These are phyloP conservation scores for Cladochytrium tenue DNA, from an alignment of 371 early-diverging fungal genomes.

Conservation along the genomic window DNA sequence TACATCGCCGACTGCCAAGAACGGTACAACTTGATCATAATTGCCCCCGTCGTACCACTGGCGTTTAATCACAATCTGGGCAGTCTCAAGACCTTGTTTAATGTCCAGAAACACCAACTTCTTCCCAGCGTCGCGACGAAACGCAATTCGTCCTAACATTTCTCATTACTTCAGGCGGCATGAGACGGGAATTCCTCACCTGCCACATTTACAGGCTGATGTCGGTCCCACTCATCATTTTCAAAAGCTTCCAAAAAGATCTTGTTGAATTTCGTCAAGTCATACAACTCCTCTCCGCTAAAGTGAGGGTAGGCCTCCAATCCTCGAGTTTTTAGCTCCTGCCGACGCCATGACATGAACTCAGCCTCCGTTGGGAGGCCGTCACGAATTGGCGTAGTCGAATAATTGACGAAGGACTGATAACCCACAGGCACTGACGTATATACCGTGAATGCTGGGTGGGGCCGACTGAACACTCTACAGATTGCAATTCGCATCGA, in stretches of 20 bases:
- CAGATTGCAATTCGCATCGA: no score
- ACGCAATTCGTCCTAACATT: conserved; percentile 17
- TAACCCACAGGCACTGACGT: no score
- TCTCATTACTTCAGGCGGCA: not conserved
- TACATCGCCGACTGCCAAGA: conserved; percentile 67
- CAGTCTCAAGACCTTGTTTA: conserved; percentile 56
- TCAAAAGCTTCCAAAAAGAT: not conserved
- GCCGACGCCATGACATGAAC: conserved; percentile 1
- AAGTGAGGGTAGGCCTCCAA: conserved; percentile 2
- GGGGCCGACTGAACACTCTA: no score
- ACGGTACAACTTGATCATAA: conserved; percentile 44
- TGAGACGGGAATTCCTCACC: not conserved
- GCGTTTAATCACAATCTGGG: conserved; percentile 70
- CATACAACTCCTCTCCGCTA: not conserved
- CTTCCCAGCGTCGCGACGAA: conserved; percentile 52
- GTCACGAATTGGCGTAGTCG: not conserved
- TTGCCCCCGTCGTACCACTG: conserved; percentile 43
- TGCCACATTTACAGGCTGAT: not conserved
- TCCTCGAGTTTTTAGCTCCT: not conserved
- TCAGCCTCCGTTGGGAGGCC: conserved; percentile 9
- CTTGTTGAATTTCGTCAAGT: not conserved
- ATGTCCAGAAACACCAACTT: conserved; percentile 76
- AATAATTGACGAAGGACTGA: no score
- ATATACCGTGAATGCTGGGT: no score
- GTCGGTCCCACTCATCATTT: not conserved